Evolutionary conservation across 768 basidiomycete genomes (phyloP).

Genomic region (Tylopilus plumbeoviolaceoides): DNA sequence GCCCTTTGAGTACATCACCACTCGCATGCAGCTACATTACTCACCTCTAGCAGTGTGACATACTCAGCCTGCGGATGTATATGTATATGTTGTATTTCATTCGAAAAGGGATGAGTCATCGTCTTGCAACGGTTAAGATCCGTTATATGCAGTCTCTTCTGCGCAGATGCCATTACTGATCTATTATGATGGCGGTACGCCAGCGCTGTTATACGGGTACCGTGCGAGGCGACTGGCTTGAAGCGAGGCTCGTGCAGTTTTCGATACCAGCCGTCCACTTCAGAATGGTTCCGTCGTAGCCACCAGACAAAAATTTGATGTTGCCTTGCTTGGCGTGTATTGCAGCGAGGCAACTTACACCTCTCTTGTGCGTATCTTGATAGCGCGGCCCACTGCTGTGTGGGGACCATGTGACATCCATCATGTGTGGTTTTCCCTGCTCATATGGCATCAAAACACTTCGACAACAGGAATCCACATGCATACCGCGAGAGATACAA

Average conservation of each 20-base stretch:
- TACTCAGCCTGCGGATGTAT: conserved; percentile 40
- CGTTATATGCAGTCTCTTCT: conserved; percentile 32
- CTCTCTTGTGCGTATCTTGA: conserved; percentile 24
- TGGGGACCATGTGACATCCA: conserved; percentile 30
- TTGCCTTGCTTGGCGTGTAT: conserved; percentile 27
- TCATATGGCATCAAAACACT: conserved; percentile 22
- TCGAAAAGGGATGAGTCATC: conserved; percentile 32
- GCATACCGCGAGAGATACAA: conserved; percentile 34
- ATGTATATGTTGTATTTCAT: conserved; percentile 43
- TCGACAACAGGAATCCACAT: conserved; percentile 24
- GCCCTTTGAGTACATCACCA: conserved; percentile 10
- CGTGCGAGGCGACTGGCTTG: conserved; percentile 29
- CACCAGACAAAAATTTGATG: conserved; percentile 45
- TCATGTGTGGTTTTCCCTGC: conserved; percentile 30
- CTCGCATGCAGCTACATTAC: conserved; percentile 20
- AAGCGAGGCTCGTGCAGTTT: conserved; percentile 23
- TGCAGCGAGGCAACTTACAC: conserved; percentile 43
- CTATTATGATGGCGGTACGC: conserved; percentile 35
- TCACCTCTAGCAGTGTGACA: conserved; percentile 46
- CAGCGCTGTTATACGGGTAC: conserved; percentile 33
- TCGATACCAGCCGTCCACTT: conserved; percentile 34
- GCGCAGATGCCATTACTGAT: conserved; percentile 35
- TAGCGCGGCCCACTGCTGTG: conserved; percentile 29
- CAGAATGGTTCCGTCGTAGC: conserved; percentile 42
- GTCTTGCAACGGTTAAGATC: conserved; percentile 36